Conservation (phyloP, 345 rosid species). For the Eutrema heterophyllum region DNA sequence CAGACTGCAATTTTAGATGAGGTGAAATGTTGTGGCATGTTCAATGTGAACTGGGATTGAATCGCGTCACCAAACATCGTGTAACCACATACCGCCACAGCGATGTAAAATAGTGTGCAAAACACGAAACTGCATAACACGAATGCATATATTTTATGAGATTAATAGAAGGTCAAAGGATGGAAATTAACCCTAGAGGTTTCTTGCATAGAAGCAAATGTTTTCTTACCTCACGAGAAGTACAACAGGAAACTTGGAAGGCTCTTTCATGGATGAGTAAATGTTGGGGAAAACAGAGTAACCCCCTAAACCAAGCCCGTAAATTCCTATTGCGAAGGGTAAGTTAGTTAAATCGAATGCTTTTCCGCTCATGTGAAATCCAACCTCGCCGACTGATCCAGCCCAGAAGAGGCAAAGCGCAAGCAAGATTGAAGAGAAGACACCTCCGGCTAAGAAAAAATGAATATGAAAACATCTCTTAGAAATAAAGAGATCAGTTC, state of each 20-base stretch:
- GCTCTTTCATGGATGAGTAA: conserved; percentile 74
- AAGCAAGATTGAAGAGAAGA: too few relatives aligned
- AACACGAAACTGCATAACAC: conserved; percentile 48
- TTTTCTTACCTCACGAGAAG: conserved; percentile 43
- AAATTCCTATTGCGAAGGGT: conserved; percentile 65
- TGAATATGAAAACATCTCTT: too few relatives aligned
- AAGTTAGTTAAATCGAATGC: conserved; percentile 45
- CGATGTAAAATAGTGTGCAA: conserved; percentile 45
- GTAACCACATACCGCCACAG: conserved; percentile 57
- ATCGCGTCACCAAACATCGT: conserved; percentile 68
- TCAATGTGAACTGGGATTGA: conserved; percentile 71
- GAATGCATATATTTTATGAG: not conserved
- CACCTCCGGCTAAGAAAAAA: too few relatives aligned
- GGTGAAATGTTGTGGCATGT: conserved; percentile 55
- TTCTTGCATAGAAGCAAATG: not conserved
- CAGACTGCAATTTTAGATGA: conserved; percentile 64
- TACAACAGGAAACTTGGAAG: conserved; percentile 50
- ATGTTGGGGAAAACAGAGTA: conserved; percentile 76
- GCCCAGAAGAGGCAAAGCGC: too few relatives aligned
- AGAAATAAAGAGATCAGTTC: too few relatives aligned
- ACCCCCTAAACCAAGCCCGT: conserved; percentile 52
- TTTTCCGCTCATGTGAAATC: conserved; percentile 39
- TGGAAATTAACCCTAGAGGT: not conserved
- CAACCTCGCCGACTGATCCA: too few relatives aligned
- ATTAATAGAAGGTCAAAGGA: not conserved